Evolutionary conservation across 2,329 filamentous ascomycete species (phyloP), one percentile per base, ranked within the genome.

Genomic region (Colletotrichum cereale): DNA sequence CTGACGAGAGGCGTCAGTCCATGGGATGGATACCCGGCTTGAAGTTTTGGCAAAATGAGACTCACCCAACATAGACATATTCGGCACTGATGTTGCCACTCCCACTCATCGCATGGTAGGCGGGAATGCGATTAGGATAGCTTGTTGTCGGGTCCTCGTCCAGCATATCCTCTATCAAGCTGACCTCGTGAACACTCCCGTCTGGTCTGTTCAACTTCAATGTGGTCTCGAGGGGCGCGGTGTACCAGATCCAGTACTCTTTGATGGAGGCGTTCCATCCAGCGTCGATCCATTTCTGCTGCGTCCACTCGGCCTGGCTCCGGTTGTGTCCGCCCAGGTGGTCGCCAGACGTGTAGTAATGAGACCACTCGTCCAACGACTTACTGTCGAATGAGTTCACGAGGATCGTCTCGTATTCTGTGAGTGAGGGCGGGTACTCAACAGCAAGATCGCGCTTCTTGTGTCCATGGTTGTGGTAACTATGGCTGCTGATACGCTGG

Each of bases 191-290:
- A 1, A 67, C n/a, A 21, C 48, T 71, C 10, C 67, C 67, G 21
- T 71, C 67, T 12, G 67, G 67, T 12, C 67, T 48, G 7, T 67
- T 67, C 56, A 71, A 24, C 29, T 18, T 67, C 50, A 71, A n/a
- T 0, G 48, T 50, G 24, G 50, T 71, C 21, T 71, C 67, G 8
- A 71, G 14, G 3, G 67, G 67, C 26, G 67, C 62, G 2, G 63
- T 71, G 47, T 66, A 66, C 63, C 67, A 71, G 57, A 71, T 71
- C 67, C 63, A 71, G 2, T 67, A 71, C 18, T 71, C 63, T 2
- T 67, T 36, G 18, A 71, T 66, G 5, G 34, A 52, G 1, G 67
- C 56, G n/a, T 56, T 14, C 63, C 62, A 71, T 0, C 67, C 67
- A 16, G 67, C 63, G 34, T 50, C 47, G 12, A 36, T 24, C 67